Conservation (phyloP, 495 filamentous ascomycete genomes). For the Daldinia caldariorum region DNA sequence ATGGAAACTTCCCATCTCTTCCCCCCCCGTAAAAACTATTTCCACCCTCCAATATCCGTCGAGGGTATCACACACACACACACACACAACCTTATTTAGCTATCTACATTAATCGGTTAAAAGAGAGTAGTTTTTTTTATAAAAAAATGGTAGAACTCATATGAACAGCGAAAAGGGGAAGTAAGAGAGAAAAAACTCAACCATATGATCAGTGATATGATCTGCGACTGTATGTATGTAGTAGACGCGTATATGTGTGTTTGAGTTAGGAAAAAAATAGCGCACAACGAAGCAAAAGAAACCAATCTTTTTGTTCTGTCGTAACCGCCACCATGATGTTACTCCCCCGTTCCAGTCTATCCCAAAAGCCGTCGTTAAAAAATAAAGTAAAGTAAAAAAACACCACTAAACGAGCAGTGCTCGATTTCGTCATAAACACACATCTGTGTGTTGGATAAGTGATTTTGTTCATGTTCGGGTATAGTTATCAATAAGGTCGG, state of each 20-base stretch:
- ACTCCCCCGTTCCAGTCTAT: constrained; percentile 39
- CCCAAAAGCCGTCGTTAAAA: constrained; percentile 27
- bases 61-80: constrained; percentile 35
- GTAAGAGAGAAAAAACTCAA: constrained; percentile 32
- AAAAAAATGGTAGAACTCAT: constrained; percentile 32
- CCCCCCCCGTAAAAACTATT: constrained; percentile 2
- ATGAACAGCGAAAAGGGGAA: constrained; percentile 37
- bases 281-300: constrained; percentile 41
- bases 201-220: constrained; percentile 4
- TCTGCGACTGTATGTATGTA: constrained; percentile 25
- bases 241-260: constrained; percentile 23
- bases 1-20: constrained; percentile 24
- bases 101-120: constrained; percentile 43
- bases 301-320: constrained; percentile 39
- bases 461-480: constrained; percentile 34
- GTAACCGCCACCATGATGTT: constrained; percentile 27
- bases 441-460: constrained; percentile 20
- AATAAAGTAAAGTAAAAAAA: constrained; percentile 8
- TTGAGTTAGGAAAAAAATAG: constrained; percentile 12
- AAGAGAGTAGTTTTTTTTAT: constrained; percentile 15
- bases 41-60: constrained; percentile 19
- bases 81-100: constrained; percentile 17
- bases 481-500: constrained; percentile 22
- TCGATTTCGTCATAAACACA: constrained; percentile 37
- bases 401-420: constrained; percentile 34